Conservation (phyloP, 176 grass and related monocot species). For the Rhynchospora breviuscula region DNA sequence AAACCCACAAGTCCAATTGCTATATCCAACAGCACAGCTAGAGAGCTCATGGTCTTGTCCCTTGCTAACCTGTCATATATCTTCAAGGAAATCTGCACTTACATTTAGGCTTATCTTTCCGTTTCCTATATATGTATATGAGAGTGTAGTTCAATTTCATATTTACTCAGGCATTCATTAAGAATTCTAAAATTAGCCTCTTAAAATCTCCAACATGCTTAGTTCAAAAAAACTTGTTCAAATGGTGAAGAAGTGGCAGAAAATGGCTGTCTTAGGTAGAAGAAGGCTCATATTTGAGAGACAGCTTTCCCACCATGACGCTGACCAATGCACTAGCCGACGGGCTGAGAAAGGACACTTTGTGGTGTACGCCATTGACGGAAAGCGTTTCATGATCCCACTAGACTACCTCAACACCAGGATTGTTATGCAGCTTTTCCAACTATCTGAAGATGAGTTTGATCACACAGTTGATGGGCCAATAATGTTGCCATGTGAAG, state of each 20-base stretch:
- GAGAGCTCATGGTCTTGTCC: constrained; percentile 31
- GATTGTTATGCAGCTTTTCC: constrained; percentile 51
- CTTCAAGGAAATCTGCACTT: constrained; percentile 1
- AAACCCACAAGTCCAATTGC: constrained; percentile 21
- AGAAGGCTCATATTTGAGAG: constrained; percentile 31
- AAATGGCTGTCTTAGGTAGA: constrained; percentile 42
- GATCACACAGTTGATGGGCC: constrained; percentile 37
- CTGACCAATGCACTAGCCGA: constrained; percentile 23
- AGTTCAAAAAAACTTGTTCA: constrained; percentile 20
- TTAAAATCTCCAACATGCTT: constrained; percentile 19
- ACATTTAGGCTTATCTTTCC: constrained; percentile 3
- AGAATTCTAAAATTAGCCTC: neutral
- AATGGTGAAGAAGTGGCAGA: constrained; percentile 40
- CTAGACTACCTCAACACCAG: constrained; percentile 33
- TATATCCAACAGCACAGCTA: constrained; percentile 18
- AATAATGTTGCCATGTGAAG: constrained; percentile 52
- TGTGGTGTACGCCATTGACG: constrained; percentile 29
- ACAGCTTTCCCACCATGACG: constrained; percentile 8
- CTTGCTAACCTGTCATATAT: constrained; percentile 17
- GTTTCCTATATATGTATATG: constrained; percentile 8
- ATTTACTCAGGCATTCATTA: neutral
- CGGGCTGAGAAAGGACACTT: constrained; percentile 49
- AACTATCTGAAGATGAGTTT: constrained; percentile 49
- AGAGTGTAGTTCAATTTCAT: neutral
- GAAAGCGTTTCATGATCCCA: constrained; percentile 54